Conservation (phyloP, 768 basidiomycete species). For the Boletus reticuloceps region DNA sequence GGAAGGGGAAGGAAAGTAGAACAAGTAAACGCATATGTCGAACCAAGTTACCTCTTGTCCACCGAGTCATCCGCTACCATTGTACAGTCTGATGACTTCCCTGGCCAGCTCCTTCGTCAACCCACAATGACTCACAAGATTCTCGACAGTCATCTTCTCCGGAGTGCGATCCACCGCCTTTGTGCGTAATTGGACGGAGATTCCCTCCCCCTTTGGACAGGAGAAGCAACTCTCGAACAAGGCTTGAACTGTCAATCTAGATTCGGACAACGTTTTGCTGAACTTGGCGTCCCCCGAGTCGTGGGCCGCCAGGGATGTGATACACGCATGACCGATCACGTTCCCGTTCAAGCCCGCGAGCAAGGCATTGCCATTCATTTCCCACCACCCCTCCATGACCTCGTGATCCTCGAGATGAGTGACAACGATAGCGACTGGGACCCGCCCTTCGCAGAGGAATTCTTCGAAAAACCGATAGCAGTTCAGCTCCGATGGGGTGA, state of each 20-base stretch:
- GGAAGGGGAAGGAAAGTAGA: too few species aligned
- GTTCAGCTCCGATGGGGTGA: constrained; percentile 21
- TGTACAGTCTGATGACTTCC: neutral
- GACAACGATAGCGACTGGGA: constrained; percentile 34
- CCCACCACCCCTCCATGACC: constrained; percentile 25
- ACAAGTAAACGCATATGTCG: too few species aligned
- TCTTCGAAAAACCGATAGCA: constrained; percentile 31
- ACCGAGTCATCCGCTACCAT: too few species aligned
- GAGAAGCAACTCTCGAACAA: constrained; percentile 3
- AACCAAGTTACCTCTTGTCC: too few species aligned
- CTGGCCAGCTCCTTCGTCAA: neutral
- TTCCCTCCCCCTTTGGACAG: neutral
- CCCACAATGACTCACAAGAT: neutral
- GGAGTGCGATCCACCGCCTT: neutral
- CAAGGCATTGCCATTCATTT: neutral
- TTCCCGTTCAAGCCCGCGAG: neutral
- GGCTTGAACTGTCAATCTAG: neutral
- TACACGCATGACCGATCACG: constrained; percentile 18
- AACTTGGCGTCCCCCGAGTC: neutral
- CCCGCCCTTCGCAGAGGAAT: constrained; percentile 30
- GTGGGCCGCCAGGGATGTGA: constrained; percentile 4
- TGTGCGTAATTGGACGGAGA: too few species aligned
- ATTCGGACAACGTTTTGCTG: neutral
- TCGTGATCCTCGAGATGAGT: constrained; percentile 31
- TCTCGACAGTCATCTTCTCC: neutral